Evolutionary conservation across 2,329 filamentous ascomycete species (phyloP), one percentile per base, ranked within the genome.

Genomic region (Plectosphaerella cucumerina): DNA sequence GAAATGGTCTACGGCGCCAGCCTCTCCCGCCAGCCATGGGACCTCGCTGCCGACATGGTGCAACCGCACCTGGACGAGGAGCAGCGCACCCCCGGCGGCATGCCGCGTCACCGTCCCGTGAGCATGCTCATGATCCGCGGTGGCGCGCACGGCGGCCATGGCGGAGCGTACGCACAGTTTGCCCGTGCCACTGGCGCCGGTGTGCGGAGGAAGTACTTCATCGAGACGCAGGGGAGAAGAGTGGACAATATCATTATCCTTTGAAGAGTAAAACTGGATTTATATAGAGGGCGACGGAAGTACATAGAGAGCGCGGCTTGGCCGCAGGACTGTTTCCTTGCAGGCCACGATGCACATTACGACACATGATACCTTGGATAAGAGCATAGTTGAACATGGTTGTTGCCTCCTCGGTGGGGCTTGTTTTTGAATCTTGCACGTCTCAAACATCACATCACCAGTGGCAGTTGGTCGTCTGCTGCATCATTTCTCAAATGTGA

Each of bases 71-170:
- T 99, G 4, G 89, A 96, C 48, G 79, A 86, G 56, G 71, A 75
- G 47, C 93, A 97, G 71, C 70, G 75, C 46, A 91, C 87, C 2
- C 82, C 85, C 0, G 79, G 76, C 4, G 90, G 91, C 0, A 73
- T 91, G 48, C 76, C 78, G 49, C 74, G 91, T 11, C 80, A 84
- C 41, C 78, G 91, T 60, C 86, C 85, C 3, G 86, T 97, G 35
- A 82, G 89, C 12, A 84, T 97, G 81, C 78, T 96, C 37, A 89
- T 97, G 81, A 81, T 96, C 18, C 83, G 83, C 0, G 90, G 89
- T 0, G 86, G 85, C 0, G 76, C 84, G 39, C 69, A 67, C 12
- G n/a, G n/a, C 39, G 66, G 70, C 33, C 50, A 47, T 10, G 75
- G 78, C 51, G 35, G 34, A 6, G 82, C 81, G 11, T 87, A 90